Percentiles rank a stretch among this genome's conserved stretches.
Evolutionary conservation across 2,329 filamentous ascomycete genomes (phyloP).

Genomic region (Sporothrix schenckii): DNA sequence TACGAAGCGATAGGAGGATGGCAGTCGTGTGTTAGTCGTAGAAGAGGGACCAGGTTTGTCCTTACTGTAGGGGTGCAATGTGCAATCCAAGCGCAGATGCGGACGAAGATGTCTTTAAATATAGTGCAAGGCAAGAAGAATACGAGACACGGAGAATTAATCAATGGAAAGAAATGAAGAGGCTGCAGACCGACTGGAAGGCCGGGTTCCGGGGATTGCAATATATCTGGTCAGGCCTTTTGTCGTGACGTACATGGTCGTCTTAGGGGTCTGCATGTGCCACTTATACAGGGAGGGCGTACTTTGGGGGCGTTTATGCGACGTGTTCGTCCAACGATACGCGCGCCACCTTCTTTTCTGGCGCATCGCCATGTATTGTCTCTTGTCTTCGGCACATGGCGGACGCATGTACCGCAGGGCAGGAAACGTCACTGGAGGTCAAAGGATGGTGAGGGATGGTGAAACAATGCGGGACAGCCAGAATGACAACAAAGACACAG

Average conservation of each 20-base stretch:
- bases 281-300: too few relatives aligned
- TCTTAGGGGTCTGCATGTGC: neutral
- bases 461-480: neutral
- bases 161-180: neutral
- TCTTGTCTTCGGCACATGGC: neutral
- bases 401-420: neutral
- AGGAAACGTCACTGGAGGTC: slow-evolving; percentile 1
- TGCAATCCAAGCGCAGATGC: neutral
- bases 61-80: neutral
- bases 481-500: neutral
- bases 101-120: neutral
- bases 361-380: too few relatives aligned
- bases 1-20: neutral
- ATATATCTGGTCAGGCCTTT: slow-evolving; percentile 21
- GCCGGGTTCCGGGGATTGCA: slow-evolving; percentile 14
- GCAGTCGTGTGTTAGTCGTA: neutral
- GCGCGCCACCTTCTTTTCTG: neutral
- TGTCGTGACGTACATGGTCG: neutral
- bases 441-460: neutral
- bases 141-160: neutral
- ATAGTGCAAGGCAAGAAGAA: neutral
- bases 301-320: neutral
- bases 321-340: slow-evolving; percentile 11
- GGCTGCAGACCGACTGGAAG: slow-evolving; percentile 12
- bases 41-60: neutral